Evolutionary conservation across 345 rosid genomes (phyloP).

Genomic region (Viola odorata): DNA sequence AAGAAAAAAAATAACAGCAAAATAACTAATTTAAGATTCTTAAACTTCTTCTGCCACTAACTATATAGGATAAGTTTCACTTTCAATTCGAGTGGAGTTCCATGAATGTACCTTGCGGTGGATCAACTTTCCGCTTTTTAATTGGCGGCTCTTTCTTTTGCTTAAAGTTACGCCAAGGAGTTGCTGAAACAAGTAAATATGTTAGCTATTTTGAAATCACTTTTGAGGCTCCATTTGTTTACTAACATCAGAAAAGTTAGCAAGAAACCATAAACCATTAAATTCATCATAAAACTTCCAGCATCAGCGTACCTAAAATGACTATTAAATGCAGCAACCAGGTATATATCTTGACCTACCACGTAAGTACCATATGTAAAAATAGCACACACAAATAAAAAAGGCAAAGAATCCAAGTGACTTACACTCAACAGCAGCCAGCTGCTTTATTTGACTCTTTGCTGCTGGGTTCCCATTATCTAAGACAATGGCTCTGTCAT

Average conservation of each 20-base stretch:
- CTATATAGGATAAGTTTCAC: conserved; percentile 1
- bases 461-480: conserved; percentile 77
- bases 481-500: conserved; percentile 79
- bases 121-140: conserved; percentile 79
- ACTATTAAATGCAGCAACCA: background rate
- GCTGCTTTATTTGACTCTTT: conserved; percentile 60
- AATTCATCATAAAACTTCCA: background rate
- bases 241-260: background rate
- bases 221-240: background rate
- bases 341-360: background rate
- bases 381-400: background rate
- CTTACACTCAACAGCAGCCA: conserved; percentile 82
- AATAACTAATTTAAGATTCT: conserved; percentile 11
- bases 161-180: conserved; percentile 62
- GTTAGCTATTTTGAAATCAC: conserved; percentile 6
- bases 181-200: conserved; percentile 44
- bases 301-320: background rate
- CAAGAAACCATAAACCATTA: background rate
- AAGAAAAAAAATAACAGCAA: background rate
- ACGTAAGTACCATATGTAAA: background rate
- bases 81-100: conserved; percentile 1
- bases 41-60: conserved; percentile 10
- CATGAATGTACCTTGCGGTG: conserved; percentile 53
- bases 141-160: conserved; percentile 69
- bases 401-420: conserved; percentile 13